Evolutionary conservation across 306 rosid genomes (phyloP).

Genomic region (Chamaecrista fasciculata): DNA sequence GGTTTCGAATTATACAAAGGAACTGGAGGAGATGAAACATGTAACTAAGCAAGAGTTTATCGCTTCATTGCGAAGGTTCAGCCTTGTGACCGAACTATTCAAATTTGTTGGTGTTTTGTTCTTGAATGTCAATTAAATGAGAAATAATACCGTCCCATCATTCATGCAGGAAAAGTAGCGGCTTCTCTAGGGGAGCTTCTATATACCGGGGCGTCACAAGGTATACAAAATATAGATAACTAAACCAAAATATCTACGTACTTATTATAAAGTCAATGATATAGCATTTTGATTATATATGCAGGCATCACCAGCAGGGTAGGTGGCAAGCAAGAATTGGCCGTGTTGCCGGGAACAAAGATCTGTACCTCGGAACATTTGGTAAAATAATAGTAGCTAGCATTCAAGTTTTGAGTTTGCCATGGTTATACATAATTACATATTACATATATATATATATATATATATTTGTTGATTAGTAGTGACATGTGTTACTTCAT

Average conservation of each 20-base stretch:
- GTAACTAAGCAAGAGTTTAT: slow-evolving; percentile 94
- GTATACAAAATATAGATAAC: slow-evolving; percentile 30
- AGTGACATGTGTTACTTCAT: no score
- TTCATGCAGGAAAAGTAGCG: slow-evolving; percentile 86
- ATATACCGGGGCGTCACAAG: slow-evolving; percentile 94
- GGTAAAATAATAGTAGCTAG: slow-evolving; percentile 43
- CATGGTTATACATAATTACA: background rate
- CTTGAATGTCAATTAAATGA: background rate
- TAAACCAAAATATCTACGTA: background rate
- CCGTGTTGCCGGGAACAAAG: slow-evolving; percentile 98
- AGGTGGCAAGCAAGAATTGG: slow-evolving; percentile 99
- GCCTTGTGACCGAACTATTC: background rate
- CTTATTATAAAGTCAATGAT: no score
- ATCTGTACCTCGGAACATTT: slow-evolving; percentile 87
- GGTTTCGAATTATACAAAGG: slow-evolving; percentile 72
- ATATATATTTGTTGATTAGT: no score
- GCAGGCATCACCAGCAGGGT: slow-evolving; percentile 98
- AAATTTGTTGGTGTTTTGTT: background rate
- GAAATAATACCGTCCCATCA: background rate
- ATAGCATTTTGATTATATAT: background rate
- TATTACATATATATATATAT: no score
- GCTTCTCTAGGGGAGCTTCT: slow-evolving; percentile 96
- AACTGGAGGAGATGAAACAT: slow-evolving; percentile 87
- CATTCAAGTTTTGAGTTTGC: background rate
- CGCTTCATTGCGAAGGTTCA: slow-evolving; percentile 90